Base-by-base conservation (phyloP, 495 filamentous ascomycete species). In the Sphaerosporella brunnea region DNA sequence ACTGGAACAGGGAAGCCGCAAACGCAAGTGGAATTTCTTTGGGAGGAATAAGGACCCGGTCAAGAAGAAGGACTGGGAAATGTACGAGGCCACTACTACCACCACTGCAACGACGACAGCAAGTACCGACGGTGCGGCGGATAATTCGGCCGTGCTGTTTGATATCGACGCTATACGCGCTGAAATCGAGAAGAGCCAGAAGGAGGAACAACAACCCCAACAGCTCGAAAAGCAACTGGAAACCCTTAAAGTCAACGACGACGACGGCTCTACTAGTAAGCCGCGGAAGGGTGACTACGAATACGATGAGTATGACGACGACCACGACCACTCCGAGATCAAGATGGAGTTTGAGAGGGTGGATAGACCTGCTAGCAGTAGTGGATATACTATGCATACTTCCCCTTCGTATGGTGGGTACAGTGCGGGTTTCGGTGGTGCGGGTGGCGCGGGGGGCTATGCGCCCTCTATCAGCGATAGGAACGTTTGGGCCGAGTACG, bases 111-210 rank as follows among this genome's bases (percentile, higher is more conserved):
- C 39, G 4, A 23, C 39, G 8, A 56, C 43, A 0, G 56, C 63
- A 3, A 65, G 62, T 3, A 65, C 65, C 8, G 49, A 45, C 20
- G 55, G 57, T 5, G 42, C 58, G 10, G 66, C 57, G 30, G 62
- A 64, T 3, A 71, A 73, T 28, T 63, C 71, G 42, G 66, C 67
- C 41, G 82, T 95, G 1, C 68, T 99, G 8, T 99, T 99, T 55
- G 90, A 99, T 59, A 78, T 96, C 42, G 90, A 99, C 56, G 90
- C 90, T 4, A 94, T 99, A 52, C 73, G 82, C 40, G 74, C 80
- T 1, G 85, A 93, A 56, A 64, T 99, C 7, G 82, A 83, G 20
- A 15, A 10, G 10, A 46, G 43, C 19, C n/a, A 8, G 2, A 32
- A 53, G 21, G 63, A 70, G 35, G 50, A 70, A 32, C 48, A 90